Conservation (phyloP, 1,284 basidiomycete genomes). For the Dichomitus squalens region DNA sequence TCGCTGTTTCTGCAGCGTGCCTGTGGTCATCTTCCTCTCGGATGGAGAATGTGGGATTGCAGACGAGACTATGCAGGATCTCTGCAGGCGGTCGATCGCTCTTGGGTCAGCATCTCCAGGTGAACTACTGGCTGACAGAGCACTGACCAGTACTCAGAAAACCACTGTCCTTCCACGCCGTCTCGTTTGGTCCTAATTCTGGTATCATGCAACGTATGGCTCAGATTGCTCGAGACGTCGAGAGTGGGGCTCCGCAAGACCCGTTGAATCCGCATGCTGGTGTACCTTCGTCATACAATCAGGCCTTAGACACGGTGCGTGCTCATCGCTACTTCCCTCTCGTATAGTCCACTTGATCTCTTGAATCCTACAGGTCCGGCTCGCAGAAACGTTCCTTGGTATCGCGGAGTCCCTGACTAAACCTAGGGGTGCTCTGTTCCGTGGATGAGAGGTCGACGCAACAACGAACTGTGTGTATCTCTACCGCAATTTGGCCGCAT, state of each 20-base stretch:
- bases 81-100: constrained; percentile 49
- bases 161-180: constrained; percentile 59
- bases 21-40: constrained; percentile 67
- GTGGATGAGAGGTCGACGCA: too few species aligned
- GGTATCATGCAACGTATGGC: constrained; percentile 51
- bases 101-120: constrained; percentile 44
- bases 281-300: constrained; percentile 51
- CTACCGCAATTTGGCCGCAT: too few species aligned
- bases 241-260: constrained; percentile 49
- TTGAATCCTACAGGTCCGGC: constrained; percentile 43
- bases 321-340: not conserved
- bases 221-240: constrained; percentile 51
- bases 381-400: constrained; percentile 63
- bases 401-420: constrained; percentile 62
- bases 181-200: constrained; percentile 53
- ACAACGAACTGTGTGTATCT: too few species aligned
- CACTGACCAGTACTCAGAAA: constrained; percentile 39
- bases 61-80: constrained; percentile 45
- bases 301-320: constrained; percentile 57
- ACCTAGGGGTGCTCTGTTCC: constrained; percentile 51
- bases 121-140: not conserved
- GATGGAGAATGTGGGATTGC: constrained; percentile 52
- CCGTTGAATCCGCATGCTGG: constrained; percentile 40
- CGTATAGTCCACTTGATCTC: not conserved
- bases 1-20: constrained; percentile 38